Base-by-base conservation (phyloP, 805 yeast genomes). In the Candida arabinofermentans region DNA sequence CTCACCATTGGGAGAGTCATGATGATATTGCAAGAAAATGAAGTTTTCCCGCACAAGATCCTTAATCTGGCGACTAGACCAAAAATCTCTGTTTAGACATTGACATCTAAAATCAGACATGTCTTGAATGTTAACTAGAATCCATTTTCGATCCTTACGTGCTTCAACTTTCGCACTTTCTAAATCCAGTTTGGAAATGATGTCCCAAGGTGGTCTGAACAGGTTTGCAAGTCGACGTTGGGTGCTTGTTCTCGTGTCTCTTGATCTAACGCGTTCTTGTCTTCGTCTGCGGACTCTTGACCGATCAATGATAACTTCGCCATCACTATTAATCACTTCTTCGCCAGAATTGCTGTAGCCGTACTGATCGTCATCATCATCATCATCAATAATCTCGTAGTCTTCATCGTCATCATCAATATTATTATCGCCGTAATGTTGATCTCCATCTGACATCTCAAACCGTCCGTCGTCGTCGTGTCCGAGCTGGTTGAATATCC, bases 131-230 rank as follows among this genome's bases (percentile, higher is more conserved):
- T 93, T 93, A 19, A 93, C 74, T 53, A 93, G 65, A 7, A 93
- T 73, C 96, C 97, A 90, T 62, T 83, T 86, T 40, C 77, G 69
- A 44, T 69, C 72, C 24, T 62, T 64, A 43, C 82, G 73, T 2
- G 95, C 97, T 46, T 72, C 70, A 2, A 54, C 49, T 50, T 81
- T 86, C 2, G 98, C 98, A 5, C 70, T 67, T 31, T 86, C 93
- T n/a, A 93, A 61, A 40, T 76, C 77, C 14, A 79, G 49, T 49
- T 74, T 79, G 17, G 81, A 71, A 55, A 93, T 88, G 26, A 93
- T 66, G 52, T 91, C 97, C 67, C 87, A 91, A 0, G 99, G 99
- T 0, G 99, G 98, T 47, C 91, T 72, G 63, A 91, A 93, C 23
- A 93, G 69, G 47, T 74, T 74, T 4, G 96, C 97, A 36, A 93